Evolutionary conservation across 1,139 yeast genomes (phyloP), one percentile per base, ranked within the genome.

Genomic region (Yamadazyma atlantica): DNA sequence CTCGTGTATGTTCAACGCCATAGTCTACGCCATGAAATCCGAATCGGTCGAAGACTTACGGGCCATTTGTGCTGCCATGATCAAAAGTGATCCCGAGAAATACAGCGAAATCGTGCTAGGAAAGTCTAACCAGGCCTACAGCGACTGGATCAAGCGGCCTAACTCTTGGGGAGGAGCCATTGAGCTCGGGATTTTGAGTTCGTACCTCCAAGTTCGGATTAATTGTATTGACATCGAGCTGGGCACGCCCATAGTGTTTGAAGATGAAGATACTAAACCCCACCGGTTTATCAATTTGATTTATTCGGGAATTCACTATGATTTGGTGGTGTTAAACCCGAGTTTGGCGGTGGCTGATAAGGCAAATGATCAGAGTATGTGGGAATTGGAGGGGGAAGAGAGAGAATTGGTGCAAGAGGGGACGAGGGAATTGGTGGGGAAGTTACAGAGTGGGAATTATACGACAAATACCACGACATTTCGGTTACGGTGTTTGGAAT

Each of bases 101-200:
- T 85, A 80, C 54, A 68, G 66, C 33, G 85, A 78, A 33, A 82
- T 78, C 0, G 73, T 84, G 2, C 62, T 85, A 45, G 95, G 80
- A 15, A 66, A 70, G 41, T 64, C 75, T 0, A 62, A 70, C 2
- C 53, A 57, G 0, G 73, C 74, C 6, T 86, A 85, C 53, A 63
- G 75, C 34, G 49, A 61, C 8, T 85, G 94, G 94, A 85, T 85
- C 21, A 48, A 55, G 33, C 64, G 73, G 43, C 73, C 72, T 22
- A 80, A 74, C 33, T 74, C 86, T 16, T 85, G 95, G 95, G 95
- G 95, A 14, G 95, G 95, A 6, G 94, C 89, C 4, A 85, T 86
- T 32, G 95, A 85, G 55, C 62, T 85, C 39, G 79, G 82, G 11
- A 82, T 86, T 8, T 58, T 86, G 24, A 74, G 88, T 1, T 66